Base-by-base conservation (phyloP, 225 moss, liverwort and hornwort species). In the Neckera pumila region DNA sequence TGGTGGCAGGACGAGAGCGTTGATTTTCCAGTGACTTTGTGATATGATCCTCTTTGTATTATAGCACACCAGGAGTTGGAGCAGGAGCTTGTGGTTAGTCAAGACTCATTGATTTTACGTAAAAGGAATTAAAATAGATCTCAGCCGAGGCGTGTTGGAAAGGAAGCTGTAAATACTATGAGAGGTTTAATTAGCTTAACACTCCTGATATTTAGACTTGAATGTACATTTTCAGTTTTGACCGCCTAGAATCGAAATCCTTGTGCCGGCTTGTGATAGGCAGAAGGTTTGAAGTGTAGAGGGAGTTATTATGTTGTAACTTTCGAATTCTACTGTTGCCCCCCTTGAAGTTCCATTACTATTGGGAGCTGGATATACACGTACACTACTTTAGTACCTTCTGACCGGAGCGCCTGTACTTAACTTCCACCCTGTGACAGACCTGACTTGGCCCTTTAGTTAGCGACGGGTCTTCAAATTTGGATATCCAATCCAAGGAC, bases 151-250 rank as follows among this genome's bases (percentile, higher is more conserved):
- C 49, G 76, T 86, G 79, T 86, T 89, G 73, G 79, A 80, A 74
- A 89, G 86, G 91, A 87, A 85, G 84, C 69, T 91, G 91, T 91
- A 89, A 81, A 89, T 89, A 89, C 66, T 80, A 65, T 38, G 61
- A 89, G 87, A 91, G 87, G 75, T 87, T 66, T 38, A 53, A 63
- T 31, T 75, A 73, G 89, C 60, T 76, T 59, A 72, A 72, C 79
- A 80, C 72, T 79, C 38, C 78, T 84, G 73, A 84, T 74, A 72
- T 72, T 20, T 87, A 75, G 85, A 85, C 69, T 89, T 89, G 77
- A 51, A 56, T 78, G 91, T 89, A 89, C 56, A 85, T 87, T 87
- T 57, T 77, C 89, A 89, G 82, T 87, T 89, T 91, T 89, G 87
- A 87, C 62, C 91, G 89, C 81, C 45, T 69, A 47, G 54, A 70